Percentiles rank a stretch among this genome's conserved stretches.
These are phyloP conservation scores for Linnemannia elongata DNA, from an alignment of 192 early-diverging fungal genomes.

Conservation along the genomic window DNA sequence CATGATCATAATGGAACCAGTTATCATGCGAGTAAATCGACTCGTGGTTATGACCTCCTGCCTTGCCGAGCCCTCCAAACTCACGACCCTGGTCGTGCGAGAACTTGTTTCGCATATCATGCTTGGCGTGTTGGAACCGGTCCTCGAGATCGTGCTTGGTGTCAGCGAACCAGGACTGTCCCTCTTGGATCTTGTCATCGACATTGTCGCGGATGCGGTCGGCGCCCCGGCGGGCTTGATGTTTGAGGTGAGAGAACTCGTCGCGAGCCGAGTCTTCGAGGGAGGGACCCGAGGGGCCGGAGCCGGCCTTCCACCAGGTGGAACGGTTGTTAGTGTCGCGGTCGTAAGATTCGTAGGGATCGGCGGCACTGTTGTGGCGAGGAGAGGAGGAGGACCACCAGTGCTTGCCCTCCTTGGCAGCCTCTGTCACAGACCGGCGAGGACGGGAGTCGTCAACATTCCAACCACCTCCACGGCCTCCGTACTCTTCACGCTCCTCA, in stretches of 20 bases:
- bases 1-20: constrained; percentile 48
- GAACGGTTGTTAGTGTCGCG: not conserved
- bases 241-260: constrained; percentile 16
- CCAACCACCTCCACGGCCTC: constrained; percentile 12
- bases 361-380: constrained; percentile 24
- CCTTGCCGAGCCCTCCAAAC: not conserved
- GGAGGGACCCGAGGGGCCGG: not conserved
- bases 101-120: constrained; percentile 21
- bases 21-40: constrained; percentile 44
- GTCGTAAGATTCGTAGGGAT: constrained; percentile 43
- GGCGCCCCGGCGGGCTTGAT: constrained; percentile 15
- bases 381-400: constrained; percentile 22
- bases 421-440: constrained; percentile 50
- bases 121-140: constrained; percentile 22
- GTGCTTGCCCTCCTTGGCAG: constrained; percentile 35
- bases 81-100: constrained; percentile 38
- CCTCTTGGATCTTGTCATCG: constrained; percentile 21
- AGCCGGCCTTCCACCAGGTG: constrained; percentile 42
- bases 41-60: constrained; percentile 12
- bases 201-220: constrained; percentile 23
- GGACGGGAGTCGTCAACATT: constrained; percentile 3
- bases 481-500: constrained; percentile 24
- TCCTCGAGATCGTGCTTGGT: constrained; percentile 22
- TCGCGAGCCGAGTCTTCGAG: constrained; percentile 13
- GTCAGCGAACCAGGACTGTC: constrained; percentile 21